Percentiles rank a stretch among this genome's conserved stretches.
These are phyloP conservation scores for Penicillium pulvis DNA, from an alignment of 495 filamentous ascomycete species.

Conservation along the genomic window DNA sequence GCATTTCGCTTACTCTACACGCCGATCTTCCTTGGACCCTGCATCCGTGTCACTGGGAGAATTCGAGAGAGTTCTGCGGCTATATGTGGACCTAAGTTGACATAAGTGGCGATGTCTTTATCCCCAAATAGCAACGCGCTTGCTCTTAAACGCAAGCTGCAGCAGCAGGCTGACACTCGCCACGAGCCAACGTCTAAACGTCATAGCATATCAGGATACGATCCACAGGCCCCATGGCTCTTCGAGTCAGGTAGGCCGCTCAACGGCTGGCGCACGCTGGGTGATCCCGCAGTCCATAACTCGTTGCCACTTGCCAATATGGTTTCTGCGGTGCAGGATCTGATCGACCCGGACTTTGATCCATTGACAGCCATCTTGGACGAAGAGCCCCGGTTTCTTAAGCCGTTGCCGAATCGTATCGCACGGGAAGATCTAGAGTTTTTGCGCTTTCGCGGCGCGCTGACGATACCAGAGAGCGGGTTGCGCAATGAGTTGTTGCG, in stretches of 20 bases:
- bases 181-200: conserved; percentile 26
- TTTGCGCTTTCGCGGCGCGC: conserved; percentile 69
- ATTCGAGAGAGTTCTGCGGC: background rate
- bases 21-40: background rate
- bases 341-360: conserved; percentile 49
- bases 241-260: conserved; percentile 27
- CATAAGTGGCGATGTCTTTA: conserved; percentile 24
- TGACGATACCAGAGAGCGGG: conserved; percentile 63
- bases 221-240: conserved; percentile 43
- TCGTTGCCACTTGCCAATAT: conserved; percentile 44
- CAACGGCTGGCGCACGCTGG: conserved; percentile 35
- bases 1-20: background rate
- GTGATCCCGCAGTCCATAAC: conserved; percentile 29
- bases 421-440: conserved; percentile 71
- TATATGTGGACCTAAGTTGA: conserved; percentile 4
- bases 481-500: conserved; percentile 72
- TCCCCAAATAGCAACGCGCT: conserved; percentile 19
- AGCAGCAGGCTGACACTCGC: conserved; percentile 25
- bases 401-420: conserved; percentile 51
- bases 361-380: conserved; percentile 47
- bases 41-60: background rate
- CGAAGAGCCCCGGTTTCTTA: conserved; percentile 55
- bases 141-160: conserved; percentile 35
- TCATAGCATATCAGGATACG: conserved; percentile 34
- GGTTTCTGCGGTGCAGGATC: conserved; percentile 45